phyloP scores from a whole-genome alignment of 768 basidiomycete species.

The Imleria badia region DNA sequence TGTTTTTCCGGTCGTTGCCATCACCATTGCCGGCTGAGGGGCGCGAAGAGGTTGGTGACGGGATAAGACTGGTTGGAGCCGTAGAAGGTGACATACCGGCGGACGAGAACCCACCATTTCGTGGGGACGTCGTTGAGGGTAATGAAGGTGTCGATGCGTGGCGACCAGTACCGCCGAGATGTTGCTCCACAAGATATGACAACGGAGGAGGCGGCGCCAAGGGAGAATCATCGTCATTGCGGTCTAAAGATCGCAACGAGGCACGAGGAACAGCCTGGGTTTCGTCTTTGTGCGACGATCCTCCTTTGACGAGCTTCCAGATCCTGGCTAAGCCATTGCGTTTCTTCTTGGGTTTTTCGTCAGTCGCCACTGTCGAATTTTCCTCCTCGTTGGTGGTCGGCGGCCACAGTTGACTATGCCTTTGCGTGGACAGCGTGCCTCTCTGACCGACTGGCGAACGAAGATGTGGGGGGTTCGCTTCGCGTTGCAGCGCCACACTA shows the following conservation, averaged over 20 bases:
- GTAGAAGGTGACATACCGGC: constrained; percentile 73
- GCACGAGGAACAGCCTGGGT: constrained; percentile 28
- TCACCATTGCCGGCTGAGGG: constrained; percentile 60
- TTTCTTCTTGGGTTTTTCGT: constrained; percentile 70
- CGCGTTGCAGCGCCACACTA: constrained; percentile 79
- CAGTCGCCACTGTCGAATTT: constrained; percentile 22
- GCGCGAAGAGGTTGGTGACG: constrained; percentile 74
- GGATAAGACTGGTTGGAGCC: constrained; percentile 70
- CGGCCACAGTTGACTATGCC: constrained; percentile 57
- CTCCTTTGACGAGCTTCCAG: constrained; percentile 74
- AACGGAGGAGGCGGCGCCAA: constrained; percentile 89
- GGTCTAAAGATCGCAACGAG: constrained; percentile 39
- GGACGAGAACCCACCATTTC: constrained; percentile 49
- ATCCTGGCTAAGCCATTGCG: constrained; percentile 76
- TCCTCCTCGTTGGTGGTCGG: constrained; percentile 36
- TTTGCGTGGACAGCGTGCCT: constrained; percentile 33
- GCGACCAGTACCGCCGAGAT: constrained; percentile 44
- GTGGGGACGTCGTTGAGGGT: constrained; percentile 57
- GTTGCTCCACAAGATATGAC: constrained; percentile 74
- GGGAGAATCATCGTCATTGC: constrained; percentile 67
- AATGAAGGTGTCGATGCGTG: constrained; percentile 72
- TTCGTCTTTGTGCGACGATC: constrained; percentile 42
- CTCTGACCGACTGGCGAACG: constrained; percentile 37
- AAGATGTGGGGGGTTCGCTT: constrained; percentile 38
- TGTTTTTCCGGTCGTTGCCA: constrained; percentile 41